phyloP scores from a whole-genome alignment of 352 stramenopile genomes.

The Phytophthora pseudosyringae region DNA sequence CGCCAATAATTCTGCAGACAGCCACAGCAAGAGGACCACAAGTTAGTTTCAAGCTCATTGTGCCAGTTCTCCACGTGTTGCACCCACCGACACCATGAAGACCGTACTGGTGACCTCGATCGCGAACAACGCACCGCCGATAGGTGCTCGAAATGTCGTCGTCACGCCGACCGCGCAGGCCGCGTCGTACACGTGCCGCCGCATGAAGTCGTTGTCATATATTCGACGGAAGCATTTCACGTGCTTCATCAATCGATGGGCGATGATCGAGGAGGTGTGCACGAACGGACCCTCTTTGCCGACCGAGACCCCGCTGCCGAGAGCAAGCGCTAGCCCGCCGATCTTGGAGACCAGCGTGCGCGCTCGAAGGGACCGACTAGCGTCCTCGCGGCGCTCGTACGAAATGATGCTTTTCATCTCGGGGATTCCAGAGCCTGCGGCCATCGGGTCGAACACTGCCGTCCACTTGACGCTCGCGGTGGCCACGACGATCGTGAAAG shows the following conservation, averaged over 20 bases:
- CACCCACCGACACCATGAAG: slow-evolving; percentile 64
- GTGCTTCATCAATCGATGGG: slow-evolving; percentile 84
- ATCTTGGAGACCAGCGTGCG: slow-evolving; percentile 77
- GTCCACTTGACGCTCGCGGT: slow-evolving; percentile 53
- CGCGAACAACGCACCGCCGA: slow-evolving; percentile 91
- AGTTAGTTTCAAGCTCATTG: neutral
- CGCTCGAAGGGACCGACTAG: slow-evolving; percentile 46
- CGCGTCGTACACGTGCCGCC: slow-evolving; percentile 86
- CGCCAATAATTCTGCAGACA: slow-evolving; percentile 63
- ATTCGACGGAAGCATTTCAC: slow-evolving; percentile 71
- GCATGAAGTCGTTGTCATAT: slow-evolving; percentile 65
- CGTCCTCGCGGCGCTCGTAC: slow-evolving; percentile 56
- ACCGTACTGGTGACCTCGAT: slow-evolving; percentile 90
- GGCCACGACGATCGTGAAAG: slow-evolving; percentile 44
- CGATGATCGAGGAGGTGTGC: slow-evolving; percentile 89
- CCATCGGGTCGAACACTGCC: slow-evolving; percentile 46
- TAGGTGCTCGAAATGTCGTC: slow-evolving; percentile 88
- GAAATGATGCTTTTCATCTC: slow-evolving; percentile 87
- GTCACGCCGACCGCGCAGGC: slow-evolving; percentile 91
- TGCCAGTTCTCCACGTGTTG: neutral
- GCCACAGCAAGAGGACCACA: neutral
- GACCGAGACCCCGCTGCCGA: slow-evolving; percentile 93
- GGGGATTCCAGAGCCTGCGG: slow-evolving; percentile 69
- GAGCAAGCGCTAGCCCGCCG: slow-evolving; percentile 91
- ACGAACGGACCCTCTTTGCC: slow-evolving; percentile 98